Conservation (phyloP, 805 yeast genomes). For the Metschnikowia shivogae region DNA sequence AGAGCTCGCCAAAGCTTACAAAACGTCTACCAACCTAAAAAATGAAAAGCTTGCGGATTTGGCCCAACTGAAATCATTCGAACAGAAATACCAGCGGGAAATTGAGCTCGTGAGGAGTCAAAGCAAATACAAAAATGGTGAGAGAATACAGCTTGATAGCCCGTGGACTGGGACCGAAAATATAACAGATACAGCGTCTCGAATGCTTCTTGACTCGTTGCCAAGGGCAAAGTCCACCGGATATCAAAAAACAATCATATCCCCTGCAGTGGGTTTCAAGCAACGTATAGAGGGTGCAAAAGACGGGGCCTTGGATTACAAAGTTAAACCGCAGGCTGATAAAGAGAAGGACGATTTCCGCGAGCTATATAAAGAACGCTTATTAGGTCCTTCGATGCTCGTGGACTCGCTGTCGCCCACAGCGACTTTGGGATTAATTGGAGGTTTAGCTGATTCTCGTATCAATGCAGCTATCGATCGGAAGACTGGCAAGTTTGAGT, state of each 20-base stretch:
- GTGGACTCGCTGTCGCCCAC: slow-evolving; percentile 38
- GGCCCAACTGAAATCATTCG: slow-evolving; percentile 7
- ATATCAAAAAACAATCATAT: slow-evolving; percentile 14
- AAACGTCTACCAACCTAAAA: slow-evolving; percentile 1
- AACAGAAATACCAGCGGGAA: slow-evolving; percentile 15
- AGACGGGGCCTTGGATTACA: slow-evolving; percentile 64
- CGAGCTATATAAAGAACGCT: slow-evolving; percentile 59
- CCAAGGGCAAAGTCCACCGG: slow-evolving; percentile 11
- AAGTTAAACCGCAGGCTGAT: slow-evolving; percentile 37
- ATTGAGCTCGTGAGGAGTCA: slow-evolving; percentile 30
- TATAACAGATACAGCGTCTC: slow-evolving; percentile 9
- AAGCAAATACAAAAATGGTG: slow-evolving; percentile 4
- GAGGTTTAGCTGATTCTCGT: slow-evolving; percentile 66
- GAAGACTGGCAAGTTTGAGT: slow-evolving; percentile 63
- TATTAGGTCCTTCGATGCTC: slow-evolving; percentile 54
- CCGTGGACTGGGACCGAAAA: slow-evolving; percentile 17
- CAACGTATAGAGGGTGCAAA: slow-evolving; percentile 55
- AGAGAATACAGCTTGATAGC: slow-evolving; percentile 5
- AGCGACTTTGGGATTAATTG: slow-evolving; percentile 48
- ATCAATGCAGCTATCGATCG: slow-evolving; percentile 65
- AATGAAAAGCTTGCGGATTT: slow-evolving; percentile 3
- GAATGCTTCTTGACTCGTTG: slow-evolving; percentile 16
- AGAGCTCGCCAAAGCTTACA: not conserved
- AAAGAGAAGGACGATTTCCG: slow-evolving; percentile 42
- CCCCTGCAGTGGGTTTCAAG: slow-evolving; percentile 22